Evolutionary conservation across 805 yeast species (phyloP).

Genomic region (Saccharomycopsis fermentans): DNA sequence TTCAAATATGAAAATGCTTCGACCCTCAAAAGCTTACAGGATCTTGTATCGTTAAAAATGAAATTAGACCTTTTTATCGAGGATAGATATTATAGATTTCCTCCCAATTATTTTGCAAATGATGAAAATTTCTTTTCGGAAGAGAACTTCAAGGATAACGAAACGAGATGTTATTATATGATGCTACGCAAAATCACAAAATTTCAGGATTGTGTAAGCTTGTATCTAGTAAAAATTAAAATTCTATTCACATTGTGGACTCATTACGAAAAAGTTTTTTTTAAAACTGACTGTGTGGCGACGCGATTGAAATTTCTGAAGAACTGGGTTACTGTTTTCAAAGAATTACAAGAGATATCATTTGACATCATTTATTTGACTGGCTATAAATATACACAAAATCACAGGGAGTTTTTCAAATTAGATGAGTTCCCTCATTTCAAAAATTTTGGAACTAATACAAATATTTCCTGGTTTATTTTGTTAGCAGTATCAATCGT

Average conservation of each 20-base stretch:
- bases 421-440: not conserved
- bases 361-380: not conserved
- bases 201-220: conserved; percentile 2
- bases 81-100: not conserved
- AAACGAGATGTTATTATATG: conserved; percentile 1
- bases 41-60: not conserved
- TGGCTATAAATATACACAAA: not conserved
- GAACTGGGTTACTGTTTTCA: conserved; percentile 1
- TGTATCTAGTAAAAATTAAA: not conserved
- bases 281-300: not conserved
- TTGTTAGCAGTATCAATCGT: not conserved
- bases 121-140: conserved; percentile 4
- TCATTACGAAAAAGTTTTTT: conserved; percentile 4
- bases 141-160: not conserved
- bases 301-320: not conserved
- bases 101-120: not conserved
- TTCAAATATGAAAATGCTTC: not conserved
- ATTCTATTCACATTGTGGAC: not conserved
- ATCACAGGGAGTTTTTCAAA: conserved; percentile 5
- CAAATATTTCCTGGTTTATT: not conserved
- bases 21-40: not conserved
- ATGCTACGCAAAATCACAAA: conserved; percentile 1
- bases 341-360: not conserved
- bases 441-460: conserved; percentile 6
- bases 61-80: not conserved